phyloP scores from a whole-genome alignment of 2,329 filamentous ascomycete genomes.

The Arachnomyces sp. region DNA sequence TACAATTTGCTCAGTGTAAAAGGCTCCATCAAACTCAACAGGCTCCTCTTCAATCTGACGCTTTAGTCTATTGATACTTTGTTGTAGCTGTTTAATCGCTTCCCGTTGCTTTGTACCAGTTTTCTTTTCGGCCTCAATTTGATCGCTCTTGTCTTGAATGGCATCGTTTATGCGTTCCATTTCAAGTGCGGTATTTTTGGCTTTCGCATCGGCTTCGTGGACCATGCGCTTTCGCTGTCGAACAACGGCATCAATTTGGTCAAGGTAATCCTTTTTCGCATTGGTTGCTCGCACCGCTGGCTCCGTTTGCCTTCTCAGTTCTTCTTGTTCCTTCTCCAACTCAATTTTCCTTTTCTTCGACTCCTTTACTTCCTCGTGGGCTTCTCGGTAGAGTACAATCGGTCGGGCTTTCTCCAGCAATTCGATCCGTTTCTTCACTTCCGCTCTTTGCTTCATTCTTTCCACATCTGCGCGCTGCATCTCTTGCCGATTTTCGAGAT shows the following conservation, averaged over 20 bases:
- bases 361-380: conserved; percentile 41
- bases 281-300: conserved; percentile 65
- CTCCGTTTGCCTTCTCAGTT: conserved; percentile 54
- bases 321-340: conserved; percentile 50
- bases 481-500: conserved; percentile 64
- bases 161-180: conserved; percentile 32
- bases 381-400: conserved; percentile 56
- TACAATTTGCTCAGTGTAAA: conserved; percentile 68
- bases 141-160: conserved; percentile 29
- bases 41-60: conserved; percentile 54
- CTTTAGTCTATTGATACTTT: conserved; percentile 56
- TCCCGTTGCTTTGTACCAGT: conserved; percentile 45
- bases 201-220: conserved; percentile 45
- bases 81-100: conserved; percentile 45
- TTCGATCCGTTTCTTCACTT: conserved; percentile 56
- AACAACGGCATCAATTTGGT: conserved; percentile 49
- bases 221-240: conserved; percentile 49
- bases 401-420: conserved; percentile 60
- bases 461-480: conserved; percentile 75
- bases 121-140: conserved; percentile 47
- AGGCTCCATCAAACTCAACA: conserved; percentile 58
- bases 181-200: conserved; percentile 33
- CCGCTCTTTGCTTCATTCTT: conserved; percentile 66
- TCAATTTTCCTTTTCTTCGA: conserved; percentile 50
- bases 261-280: conserved; percentile 59